These are phyloP conservation scores for Pholiota conissans DNA, from an alignment of 768 basidiomycete species.

Conservation along the genomic window DNA sequence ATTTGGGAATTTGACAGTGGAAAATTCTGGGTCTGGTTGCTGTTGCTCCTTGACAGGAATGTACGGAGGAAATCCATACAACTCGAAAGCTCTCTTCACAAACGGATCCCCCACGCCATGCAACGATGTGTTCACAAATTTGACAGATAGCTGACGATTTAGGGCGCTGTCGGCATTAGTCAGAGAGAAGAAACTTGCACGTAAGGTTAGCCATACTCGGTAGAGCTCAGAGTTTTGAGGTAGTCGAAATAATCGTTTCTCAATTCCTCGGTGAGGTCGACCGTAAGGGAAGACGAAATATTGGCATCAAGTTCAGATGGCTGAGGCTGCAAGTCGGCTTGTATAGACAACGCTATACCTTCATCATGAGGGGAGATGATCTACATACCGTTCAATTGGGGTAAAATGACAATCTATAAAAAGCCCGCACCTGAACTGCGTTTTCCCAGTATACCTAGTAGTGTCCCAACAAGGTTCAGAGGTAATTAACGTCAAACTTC, in stretches of 20 bases:
- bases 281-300: conserved; percentile 41
- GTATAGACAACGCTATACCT: conserved; percentile 71
- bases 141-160: conserved; percentile 40
- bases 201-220: conserved; percentile 20
- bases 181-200: background rate
- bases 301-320: conserved; percentile 40
- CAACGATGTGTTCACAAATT: conserved; percentile 88
- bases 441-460: conserved; percentile 87
- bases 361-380: conserved; percentile 84
- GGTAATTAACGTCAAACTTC: no score
- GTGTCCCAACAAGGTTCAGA: background rate
- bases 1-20: conserved; percentile 84
- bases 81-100: conserved; percentile 53
- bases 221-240: conserved; percentile 28
- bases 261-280: conserved; percentile 62
- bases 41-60: conserved; percentile 66
- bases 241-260: conserved; percentile 55
- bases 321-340: conserved; percentile 55
- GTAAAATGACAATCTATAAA: background rate
- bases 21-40: conserved; percentile 80
- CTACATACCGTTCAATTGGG: conserved; percentile 33
- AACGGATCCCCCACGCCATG: conserved; percentile 83
- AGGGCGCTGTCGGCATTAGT: conserved; percentile 23
- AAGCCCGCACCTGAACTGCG: conserved; percentile 63
- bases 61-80: conserved; percentile 59